Evolutionary conservation across 2,329 filamentous ascomycete genomes (phyloP), one percentile per base, ranked within the genome.

Genomic region (Coniochaeta sp.): DNA sequence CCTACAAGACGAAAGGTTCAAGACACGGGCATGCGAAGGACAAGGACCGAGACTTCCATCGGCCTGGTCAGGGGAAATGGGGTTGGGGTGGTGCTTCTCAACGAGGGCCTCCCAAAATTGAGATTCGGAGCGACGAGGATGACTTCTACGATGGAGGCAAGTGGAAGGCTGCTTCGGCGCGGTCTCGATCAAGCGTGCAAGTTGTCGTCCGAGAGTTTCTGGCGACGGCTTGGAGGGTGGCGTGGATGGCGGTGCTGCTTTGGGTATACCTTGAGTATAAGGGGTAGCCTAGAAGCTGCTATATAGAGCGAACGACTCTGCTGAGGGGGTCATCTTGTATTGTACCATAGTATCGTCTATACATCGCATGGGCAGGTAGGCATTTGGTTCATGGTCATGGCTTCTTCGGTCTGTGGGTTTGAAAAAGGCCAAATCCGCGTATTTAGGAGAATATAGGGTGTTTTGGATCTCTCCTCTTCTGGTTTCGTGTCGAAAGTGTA

Each of bases 181-280:
- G 63, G 36, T 62, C 70, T 67, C 71, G 69, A 69, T 70, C 74
- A 58, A 76, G 72, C 24, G 70, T 81, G 2, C 70, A 71, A 1
- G 70, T 84, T 5, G 80, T 89, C 6, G 70, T 76, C 34, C 76
- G 78, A 28, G 89, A 93, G 71, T 73, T 91, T 40, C 80, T 79
- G 73, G 81, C 77, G 9, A 87, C 83, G 52, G 67, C 87, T 19
- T 85, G 83, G 75, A 78, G 82, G 56, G 86, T 92, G 3, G 79
- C 78, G 6, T 84, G 82, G 79, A 81, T 89, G 71, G 85, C 84
- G 22, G 71, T 87, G 52, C 64, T 76, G 16, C 86, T 86, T 71
- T 95, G 89, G 79, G 78, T 78, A 33, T 90, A 86, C 74, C 74
- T 93, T 66, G 78, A 87, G 60, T 85, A 82, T 74, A 80, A 79